Conservation (phyloP, 345 rosid genomes). For the Noccaea bulbosa region DNA sequence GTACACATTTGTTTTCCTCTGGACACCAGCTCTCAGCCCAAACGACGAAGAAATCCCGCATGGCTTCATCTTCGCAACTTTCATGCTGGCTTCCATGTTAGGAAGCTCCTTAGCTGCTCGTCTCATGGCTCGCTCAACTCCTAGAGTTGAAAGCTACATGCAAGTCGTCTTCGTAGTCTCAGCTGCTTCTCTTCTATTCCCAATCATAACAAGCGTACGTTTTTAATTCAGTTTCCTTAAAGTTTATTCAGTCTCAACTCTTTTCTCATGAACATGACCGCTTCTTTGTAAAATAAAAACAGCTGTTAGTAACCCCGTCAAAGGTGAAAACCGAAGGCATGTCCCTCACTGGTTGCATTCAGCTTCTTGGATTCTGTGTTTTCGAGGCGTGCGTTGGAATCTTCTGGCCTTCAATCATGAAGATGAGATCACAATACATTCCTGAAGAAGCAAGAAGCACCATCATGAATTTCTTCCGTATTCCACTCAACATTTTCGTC, state of each 20-base stretch:
- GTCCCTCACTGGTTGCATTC: conserved; percentile 65
- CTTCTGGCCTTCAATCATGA: conserved; percentile 96
- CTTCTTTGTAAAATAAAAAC: conserved; percentile 13
- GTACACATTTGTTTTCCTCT: conserved; percentile 93
- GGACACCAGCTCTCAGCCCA: conserved; percentile 92
- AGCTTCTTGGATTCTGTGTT: conserved; percentile 80
- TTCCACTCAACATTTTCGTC: conserved; percentile 87
- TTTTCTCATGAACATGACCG: conserved; percentile 5
- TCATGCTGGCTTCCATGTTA: conserved; percentile 93
- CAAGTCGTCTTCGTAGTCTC: conserved; percentile 73
- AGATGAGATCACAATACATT: conserved; percentile 93
- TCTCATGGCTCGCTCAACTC: conserved; percentile 67
- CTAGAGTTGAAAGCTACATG: conserved; percentile 84
- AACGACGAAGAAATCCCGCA: conserved; percentile 83
- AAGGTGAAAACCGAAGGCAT: conserved; percentile 68
- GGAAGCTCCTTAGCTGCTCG: conserved; percentile 94
- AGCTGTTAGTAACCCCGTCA: conserved; percentile 68
- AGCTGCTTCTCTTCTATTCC: conserved; percentile 67
- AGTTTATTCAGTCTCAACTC: neutral
- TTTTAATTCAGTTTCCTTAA: neutral
- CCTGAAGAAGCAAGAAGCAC: conserved; percentile 96
- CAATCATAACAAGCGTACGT: conserved; percentile 69
- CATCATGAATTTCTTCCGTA: conserved; percentile 92
- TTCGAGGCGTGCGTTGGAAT: conserved; percentile 90
- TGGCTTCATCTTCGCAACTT: conserved; percentile 87